A percentile compares a stretch with the other conserved stretches of the same genome.
Evolutionary conservation across 2,329 filamentous ascomycete species (phyloP).

Genomic region (Fusarium staphyleae): DNA sequence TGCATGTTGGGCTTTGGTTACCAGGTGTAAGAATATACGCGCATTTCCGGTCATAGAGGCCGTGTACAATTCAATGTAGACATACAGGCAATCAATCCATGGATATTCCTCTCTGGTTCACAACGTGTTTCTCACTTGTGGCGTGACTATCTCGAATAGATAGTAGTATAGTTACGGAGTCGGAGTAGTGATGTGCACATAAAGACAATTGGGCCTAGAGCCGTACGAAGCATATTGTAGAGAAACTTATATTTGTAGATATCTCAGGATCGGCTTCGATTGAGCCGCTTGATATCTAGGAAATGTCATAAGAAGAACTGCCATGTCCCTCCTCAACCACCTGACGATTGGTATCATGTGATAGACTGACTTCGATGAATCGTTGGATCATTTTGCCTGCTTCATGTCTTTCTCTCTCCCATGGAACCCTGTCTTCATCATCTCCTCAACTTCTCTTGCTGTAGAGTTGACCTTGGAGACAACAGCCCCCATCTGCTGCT

Average conservation of each 20-base stretch:
- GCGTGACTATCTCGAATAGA: constrained; percentile 27
- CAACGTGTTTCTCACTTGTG: constrained; percentile 12
- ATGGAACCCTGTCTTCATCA: constrained; percentile 42
- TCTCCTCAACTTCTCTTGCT: constrained; percentile 38
- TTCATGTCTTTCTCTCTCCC: constrained; percentile 40
- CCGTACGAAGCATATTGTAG: too few species aligned
- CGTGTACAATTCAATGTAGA: constrained; percentile 41
- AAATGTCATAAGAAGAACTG: neutral
- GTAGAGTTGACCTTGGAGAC: constrained; percentile 27
- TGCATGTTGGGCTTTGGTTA: constrained; percentile 97
- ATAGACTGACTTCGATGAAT: neutral
- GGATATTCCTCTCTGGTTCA: constrained; percentile 33
- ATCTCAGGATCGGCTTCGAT: too few species aligned
- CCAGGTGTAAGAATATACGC: constrained; percentile 59
- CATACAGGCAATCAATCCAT: constrained; percentile 36
- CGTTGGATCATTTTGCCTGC: neutral
- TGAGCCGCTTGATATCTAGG: neutral
- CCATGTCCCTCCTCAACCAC: neutral
- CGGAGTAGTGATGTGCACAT: neutral
- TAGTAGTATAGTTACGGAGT: too few species aligned
- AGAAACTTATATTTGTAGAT: too few species aligned
- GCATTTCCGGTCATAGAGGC: constrained; percentile 13
- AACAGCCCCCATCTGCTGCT: constrained; percentile 40
- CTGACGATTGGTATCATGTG: neutral
- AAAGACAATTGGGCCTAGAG: neutral